phyloP scores from a whole-genome alignment of 208 protist species.

The Angomonas desouzai region DNA sequence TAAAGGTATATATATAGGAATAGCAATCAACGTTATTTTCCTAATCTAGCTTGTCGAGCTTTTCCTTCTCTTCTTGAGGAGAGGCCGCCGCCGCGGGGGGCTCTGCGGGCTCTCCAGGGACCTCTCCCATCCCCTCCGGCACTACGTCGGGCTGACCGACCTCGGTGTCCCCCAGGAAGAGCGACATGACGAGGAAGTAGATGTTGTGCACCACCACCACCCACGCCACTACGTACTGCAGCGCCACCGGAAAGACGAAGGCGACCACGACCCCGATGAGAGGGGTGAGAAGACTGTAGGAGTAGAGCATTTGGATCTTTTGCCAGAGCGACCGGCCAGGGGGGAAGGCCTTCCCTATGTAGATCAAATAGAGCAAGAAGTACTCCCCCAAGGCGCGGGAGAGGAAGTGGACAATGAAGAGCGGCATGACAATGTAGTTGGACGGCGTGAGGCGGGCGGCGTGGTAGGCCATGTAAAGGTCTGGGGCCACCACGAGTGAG shows the following conservation, averaged over 20 bases:
- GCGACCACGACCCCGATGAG: slow-evolving; percentile 21
- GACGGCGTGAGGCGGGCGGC: slow-evolving; percentile 17
- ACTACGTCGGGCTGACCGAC: slow-evolving; percentile 1
- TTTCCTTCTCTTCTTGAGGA: slow-evolving; percentile 8
- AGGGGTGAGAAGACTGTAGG: slow-evolving; percentile 34
- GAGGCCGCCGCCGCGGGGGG: not conserved
- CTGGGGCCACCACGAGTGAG: slow-evolving; percentile 28
- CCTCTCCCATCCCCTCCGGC: not conserved
- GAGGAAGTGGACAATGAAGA: slow-evolving; percentile 39
- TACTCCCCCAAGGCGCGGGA: slow-evolving; percentile 36
- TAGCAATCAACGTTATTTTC: not conserved
- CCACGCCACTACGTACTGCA: slow-evolving; percentile 27
- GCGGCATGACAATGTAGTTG: slow-evolving; percentile 50
- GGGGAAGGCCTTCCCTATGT: slow-evolving; percentile 23
- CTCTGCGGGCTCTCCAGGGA: not conserved
- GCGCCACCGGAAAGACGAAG: slow-evolving; percentile 25
- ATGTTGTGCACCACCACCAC: slow-evolving; percentile 23
- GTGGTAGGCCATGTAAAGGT: slow-evolving; percentile 43
- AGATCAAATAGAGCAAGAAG: slow-evolving; percentile 25
- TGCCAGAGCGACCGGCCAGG: slow-evolving; percentile 13
- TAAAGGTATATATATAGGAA: too few relatives aligned
- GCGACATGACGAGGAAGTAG: slow-evolving; percentile 15
- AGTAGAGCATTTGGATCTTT: slow-evolving; percentile 29
- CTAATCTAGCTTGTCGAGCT: slow-evolving; percentile 19
- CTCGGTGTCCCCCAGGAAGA: slow-evolving; percentile 14